Evolutionary conservation across 1,284 basidiomycete species (phyloP).

Genomic region (Ustilago loliicola): DNA sequence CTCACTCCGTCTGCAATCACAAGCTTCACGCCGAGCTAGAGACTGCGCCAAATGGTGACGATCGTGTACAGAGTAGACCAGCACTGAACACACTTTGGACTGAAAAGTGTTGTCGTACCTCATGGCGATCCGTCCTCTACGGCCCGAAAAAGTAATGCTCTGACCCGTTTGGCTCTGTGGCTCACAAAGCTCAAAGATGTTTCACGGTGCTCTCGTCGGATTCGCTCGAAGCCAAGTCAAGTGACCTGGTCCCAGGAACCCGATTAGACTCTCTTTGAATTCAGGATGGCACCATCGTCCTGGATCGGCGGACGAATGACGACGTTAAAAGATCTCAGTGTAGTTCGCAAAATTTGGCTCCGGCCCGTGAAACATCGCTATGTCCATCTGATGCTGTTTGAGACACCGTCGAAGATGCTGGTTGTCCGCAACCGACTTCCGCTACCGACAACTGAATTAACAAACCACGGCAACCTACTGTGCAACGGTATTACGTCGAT

Average conservation of each 20-base stretch:
- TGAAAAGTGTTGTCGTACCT: not conserved
- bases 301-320: not conserved
- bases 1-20: not conserved
- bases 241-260: not conserved
- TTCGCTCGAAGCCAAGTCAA: not conserved
- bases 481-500: not conserved
- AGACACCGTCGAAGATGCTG: not conserved
- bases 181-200: not conserved
- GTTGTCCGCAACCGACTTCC: not conserved
- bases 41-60: not conserved
- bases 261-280: not conserved
- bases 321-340: not conserved
- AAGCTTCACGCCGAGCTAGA: not conserved
- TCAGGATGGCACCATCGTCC: not conserved
- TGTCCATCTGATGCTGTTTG: not conserved
- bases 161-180: not conserved
- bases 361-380: not conserved
- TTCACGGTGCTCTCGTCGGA: constrained; percentile 1
- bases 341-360: not conserved
- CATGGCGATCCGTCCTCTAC: not conserved
- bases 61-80: not conserved
- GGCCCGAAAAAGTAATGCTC: not conserved
- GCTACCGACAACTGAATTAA: not conserved
- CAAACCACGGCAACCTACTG: not conserved
- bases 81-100: not conserved